Evolutionary conservation across 768 basidiomycete species (phyloP).

Genomic region (Boletus rufocinnamomeus): DNA sequence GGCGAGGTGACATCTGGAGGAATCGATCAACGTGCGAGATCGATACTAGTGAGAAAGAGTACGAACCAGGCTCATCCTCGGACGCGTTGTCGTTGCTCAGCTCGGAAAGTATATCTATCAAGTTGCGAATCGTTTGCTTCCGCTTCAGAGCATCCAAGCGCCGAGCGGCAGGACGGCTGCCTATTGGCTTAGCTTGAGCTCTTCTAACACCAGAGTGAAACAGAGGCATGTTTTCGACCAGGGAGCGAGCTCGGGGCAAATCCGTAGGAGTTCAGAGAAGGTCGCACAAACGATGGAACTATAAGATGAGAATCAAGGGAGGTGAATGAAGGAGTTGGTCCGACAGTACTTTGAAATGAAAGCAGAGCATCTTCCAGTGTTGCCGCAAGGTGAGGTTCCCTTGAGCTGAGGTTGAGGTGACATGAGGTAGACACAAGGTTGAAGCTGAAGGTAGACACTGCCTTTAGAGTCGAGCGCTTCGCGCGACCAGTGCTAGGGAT

Average conservation of each 20-base stretch:
- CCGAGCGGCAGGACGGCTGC: slow-evolving; percentile 26
- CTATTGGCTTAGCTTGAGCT: slow-evolving; percentile 28
- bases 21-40: slow-evolving; percentile 9
- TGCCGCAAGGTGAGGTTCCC: no score
- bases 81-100: slow-evolving; percentile 42
- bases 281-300: slow-evolving; percentile 22
- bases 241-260: slow-evolving; percentile 25
- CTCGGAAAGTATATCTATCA: slow-evolving; percentile 50
- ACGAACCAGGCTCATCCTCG: slow-evolving; percentile 39
- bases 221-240: slow-evolving; percentile 28
- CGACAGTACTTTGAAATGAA: slow-evolving; percentile 40
- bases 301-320: slow-evolving; percentile 35
- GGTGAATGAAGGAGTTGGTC: slow-evolving; percentile 27
- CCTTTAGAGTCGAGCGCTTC: no score
- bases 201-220: slow-evolving; percentile 30
- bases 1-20: slow-evolving; percentile 32
- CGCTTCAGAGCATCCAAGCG: slow-evolving; percentile 36
- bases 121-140: slow-evolving; percentile 48
- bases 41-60: background rate
- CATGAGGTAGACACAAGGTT: no score
- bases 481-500: no score
- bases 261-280: slow-evolving; percentile 23
- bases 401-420: no score
- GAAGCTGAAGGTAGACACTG: no score
- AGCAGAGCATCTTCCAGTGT: slow-evolving; percentile 36